Base-by-base conservation (phyloP, 2,329 filamentous ascomycete species). In the Aureobasidium sp. region DNA sequence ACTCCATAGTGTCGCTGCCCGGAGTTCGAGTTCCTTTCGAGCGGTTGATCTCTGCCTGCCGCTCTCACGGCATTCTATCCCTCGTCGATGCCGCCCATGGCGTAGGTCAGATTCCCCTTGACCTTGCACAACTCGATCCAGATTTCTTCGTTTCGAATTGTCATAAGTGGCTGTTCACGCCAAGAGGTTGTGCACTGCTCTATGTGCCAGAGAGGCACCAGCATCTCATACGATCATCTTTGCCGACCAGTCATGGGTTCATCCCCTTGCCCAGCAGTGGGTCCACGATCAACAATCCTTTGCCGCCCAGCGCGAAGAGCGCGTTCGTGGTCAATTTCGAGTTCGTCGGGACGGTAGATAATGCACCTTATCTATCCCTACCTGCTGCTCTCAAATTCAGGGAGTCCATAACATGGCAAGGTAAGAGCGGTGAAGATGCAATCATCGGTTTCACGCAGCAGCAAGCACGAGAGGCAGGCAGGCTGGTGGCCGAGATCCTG, bases 131-230 rank as follows among this genome's bases (percentile, higher is more conserved):
- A 4, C 76, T 91, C 2, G 83, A 91, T 65, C 87, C 91, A 0
- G 92, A 97, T 73, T 97, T 96, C 76, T 90, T 95, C 70, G 82
- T 93, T 15, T 87, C 82, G 61, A 97, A 97, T 73, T 90, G 86
- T 68, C 90, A 96, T 78, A 96, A 96, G 72, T 97, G 93, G 93
- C 84, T 97, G 8, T 87, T 85, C 70, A 84, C 85, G 0, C 93
- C 92, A 0, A 85, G 92, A 36, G 88, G 87, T 17, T 91, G 88
- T 71, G 91, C 91, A 2, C 78, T 94, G 4, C 84, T 97, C 66
- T 88, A 95, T 74, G 89, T 94, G 1, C 89, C 91, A 0, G 64
- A 79, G 20, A 82, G 87, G 26, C 91, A 95, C 73, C 93, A 97
- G 72, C 76, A 79, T 53, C 74, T 95, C 47, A 84, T 97, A 46